Evolutionary conservation across 768 basidiomycete genomes (phyloP).

Genomic region (Phaeolepiota aurea): DNA sequence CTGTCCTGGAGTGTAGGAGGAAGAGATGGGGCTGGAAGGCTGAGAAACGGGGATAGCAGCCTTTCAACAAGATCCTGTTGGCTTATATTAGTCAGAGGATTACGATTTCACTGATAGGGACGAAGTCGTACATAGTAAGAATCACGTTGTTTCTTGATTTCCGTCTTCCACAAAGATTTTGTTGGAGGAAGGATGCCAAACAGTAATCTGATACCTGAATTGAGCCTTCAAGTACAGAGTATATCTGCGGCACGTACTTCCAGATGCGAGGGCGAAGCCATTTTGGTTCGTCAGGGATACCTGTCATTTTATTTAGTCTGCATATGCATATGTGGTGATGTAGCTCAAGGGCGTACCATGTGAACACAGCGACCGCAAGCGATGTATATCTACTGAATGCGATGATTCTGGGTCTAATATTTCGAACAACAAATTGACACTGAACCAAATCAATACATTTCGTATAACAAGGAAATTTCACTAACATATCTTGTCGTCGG

Average conservation of each 20-base stretch:
- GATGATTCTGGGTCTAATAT: conserved; percentile 43
- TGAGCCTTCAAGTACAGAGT: background rate
- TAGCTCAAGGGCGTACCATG: conserved; percentile 36
- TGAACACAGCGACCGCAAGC: conserved; percentile 47
- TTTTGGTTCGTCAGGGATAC: conserved; percentile 63
- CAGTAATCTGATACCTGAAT: conserved; percentile 36
- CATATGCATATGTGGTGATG: background rate
- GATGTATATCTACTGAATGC: conserved; percentile 45
- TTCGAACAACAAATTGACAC: conserved; percentile 50
- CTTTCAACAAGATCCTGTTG: conserved; percentile 63
- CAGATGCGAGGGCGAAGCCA: conserved; percentile 75
- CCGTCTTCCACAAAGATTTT: conserved; percentile 52
- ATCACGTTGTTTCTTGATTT: conserved; percentile 52
- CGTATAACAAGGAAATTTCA: background rate
- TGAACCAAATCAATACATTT: conserved; percentile 15
- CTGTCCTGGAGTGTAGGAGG: conserved; percentile 36
- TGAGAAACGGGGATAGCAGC: conserved; percentile 46
- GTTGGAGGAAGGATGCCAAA: conserved; percentile 51
- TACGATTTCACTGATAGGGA: background rate
- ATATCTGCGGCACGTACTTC: conserved; percentile 42
- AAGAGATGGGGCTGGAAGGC: conserved; percentile 29
- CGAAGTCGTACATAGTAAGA: conserved; percentile 57
- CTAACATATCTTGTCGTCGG: conserved; percentile 55
- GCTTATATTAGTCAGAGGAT: conserved; percentile 6
- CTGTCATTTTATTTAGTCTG: conserved; percentile 23